phyloP scores from a whole-genome alignment of 2,329 filamentous ascomycete species.

The Clonostachys rosea region DNA sequence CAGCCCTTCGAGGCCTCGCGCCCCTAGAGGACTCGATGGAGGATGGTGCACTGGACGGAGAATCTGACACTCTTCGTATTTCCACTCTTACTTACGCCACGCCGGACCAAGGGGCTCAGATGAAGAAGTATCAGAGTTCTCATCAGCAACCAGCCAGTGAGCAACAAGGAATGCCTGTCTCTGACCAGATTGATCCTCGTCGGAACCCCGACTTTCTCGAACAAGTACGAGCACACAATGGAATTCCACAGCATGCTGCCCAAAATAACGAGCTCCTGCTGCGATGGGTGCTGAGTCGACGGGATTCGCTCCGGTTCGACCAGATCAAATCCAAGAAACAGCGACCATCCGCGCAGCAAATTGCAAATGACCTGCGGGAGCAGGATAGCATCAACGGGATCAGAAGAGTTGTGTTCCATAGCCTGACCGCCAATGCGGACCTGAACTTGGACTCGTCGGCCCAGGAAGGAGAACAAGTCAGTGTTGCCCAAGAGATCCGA shows the following conservation, averaged over 20 bases:
- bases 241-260: slow-evolving; percentile 17
- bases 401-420: slow-evolving; percentile 21
- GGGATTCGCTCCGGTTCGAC: slow-evolving; percentile 4
- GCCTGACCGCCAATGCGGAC: slow-evolving; percentile 13
- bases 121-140: no score
- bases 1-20: slow-evolving; percentile 22
- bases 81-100: not conserved
- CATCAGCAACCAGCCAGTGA: no score
- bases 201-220: slow-evolving; percentile 7
- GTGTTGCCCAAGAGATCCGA: not conserved
- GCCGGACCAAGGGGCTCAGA: not conserved
- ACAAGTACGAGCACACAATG: slow-evolving; percentile 16
- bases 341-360: not conserved
- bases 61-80: not conserved
- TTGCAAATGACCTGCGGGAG: not conserved
- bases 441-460: not conserved
- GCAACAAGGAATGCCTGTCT: not conserved
- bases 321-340: not conserved
- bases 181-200: not conserved
- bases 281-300: slow-evolving; percentile 26
- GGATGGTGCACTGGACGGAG: not conserved
- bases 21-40: not conserved
- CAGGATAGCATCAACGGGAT: slow-evolving; percentile 5
- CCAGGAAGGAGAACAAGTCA: not conserved
- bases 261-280: slow-evolving; percentile 22